Base-by-base conservation (phyloP, 352 stramenopile species). In the Globisporangium emineosum region DNA sequence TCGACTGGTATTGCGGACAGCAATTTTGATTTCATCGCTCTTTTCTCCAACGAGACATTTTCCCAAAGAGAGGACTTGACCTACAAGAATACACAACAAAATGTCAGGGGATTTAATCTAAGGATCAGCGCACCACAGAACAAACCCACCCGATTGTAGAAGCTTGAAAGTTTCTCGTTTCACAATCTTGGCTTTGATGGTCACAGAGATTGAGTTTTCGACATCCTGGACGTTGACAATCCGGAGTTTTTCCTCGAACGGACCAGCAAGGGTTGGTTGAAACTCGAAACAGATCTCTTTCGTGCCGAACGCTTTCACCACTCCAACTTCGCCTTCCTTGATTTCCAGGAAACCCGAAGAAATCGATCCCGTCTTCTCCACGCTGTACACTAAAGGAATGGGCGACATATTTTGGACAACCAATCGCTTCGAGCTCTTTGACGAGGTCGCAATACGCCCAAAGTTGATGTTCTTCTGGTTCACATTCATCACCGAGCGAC, bases 391-490 rank as follows among this genome's bases (percentile, higher is more conserved):
- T 17, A 96, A 64, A 10, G 86, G 87, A 15, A 92, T 89, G 12
- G 86, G 78, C 21, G 86, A 94, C 81, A 91, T 93, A 52, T 96
- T 96, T 58, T 93, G 86, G 15, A 96, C 85, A 29, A 94, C 65
- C 25, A 96, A 67, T 37, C 82, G 84, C 64, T 96, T 96, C 3
- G 85, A 93, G 57, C 86, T 95, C 65, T 91, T 93, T 7, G 83
- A 90, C 15, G 84, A 94, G 15, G 88, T 83, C 29, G 88, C 79
- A 52, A 96, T 96, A 15, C 88, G 82, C 1, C 88, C 88, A 62
- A 96, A 96, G 66, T 96, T 96, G 66, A 96, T 96, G 62, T 96
- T 96, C 62, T 96, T 96, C 69, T 96, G 88, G 60, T 96, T 96
- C 54, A 96, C 87, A 49, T 95, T 93, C 78, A 96, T 81, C 12